These are phyloP conservation scores for Raphanus sativus DNA, from an alignment of 345 rosid species.

Conservation along the genomic window DNA sequence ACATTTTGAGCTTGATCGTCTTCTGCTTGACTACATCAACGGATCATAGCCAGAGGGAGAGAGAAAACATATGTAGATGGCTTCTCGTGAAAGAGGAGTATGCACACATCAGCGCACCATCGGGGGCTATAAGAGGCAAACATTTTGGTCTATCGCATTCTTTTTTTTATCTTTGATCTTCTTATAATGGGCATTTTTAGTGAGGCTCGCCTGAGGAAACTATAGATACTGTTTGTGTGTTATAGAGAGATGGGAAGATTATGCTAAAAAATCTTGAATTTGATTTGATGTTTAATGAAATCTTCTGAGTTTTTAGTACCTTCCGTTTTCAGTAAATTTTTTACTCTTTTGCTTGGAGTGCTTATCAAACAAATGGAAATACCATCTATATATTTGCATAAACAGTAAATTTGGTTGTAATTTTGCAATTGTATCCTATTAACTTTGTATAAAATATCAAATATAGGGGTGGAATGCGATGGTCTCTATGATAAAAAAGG, in stretches of 20 bases:
- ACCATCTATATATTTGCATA: background rate
- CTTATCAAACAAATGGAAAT: background rate
- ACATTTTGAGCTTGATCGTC: conserved; percentile 83
- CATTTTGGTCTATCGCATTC: background rate
- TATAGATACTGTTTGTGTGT: conserved; percentile 4
- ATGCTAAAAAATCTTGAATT: background rate
- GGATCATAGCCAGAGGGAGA: conserved; percentile 46
- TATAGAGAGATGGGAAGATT: conserved; percentile 15
- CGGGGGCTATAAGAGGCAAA: background rate
- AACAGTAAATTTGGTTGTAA: background rate
- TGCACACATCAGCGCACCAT: conserved; percentile 9
- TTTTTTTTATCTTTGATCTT: background rate
- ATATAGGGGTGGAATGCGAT: background rate
- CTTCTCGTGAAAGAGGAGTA: conserved; percentile 12
- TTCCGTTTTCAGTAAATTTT: conserved; percentile 10
- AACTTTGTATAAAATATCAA: background rate
- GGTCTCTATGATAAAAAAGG: background rate
- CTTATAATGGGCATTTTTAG: conserved; percentile 14
- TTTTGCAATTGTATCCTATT: background rate
- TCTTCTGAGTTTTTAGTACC: background rate
- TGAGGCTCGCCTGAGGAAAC: conserved; percentile 24
- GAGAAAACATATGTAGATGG: background rate
- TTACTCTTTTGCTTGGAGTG: background rate
- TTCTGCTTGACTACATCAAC: conserved; percentile 65
- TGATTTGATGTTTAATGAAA: background rate